Conservation (phyloP, 2,329 filamentous ascomycete genomes). For the Aspergillus oerlinghausenensis region DNA sequence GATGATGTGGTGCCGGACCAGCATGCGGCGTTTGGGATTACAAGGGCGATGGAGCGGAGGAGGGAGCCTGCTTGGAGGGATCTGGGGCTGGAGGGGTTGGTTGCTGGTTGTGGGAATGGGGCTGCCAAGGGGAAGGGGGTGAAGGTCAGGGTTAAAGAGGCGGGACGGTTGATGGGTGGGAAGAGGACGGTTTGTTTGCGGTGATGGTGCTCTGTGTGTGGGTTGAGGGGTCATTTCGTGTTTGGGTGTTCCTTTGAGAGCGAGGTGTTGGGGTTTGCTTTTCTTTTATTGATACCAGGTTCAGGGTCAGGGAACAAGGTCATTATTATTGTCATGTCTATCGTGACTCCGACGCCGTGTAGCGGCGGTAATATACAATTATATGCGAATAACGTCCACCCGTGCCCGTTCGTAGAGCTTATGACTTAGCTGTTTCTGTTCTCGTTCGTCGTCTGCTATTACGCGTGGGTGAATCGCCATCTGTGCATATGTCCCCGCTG, state of each 20-base stretch:
- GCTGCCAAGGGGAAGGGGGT: conserved; percentile 11
- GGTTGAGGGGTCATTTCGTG: not conserved
- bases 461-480: conserved; percentile 67
- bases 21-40: conserved; percentile 63
- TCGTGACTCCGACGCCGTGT: not conserved
- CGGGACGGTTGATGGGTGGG: conserved; percentile 36
- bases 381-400: conserved; percentile 82
- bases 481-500: conserved; percentile 78
- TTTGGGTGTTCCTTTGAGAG: not conserved
- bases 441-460: conserved; percentile 55
- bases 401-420: conserved; percentile 75
- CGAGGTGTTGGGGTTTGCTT: not conserved
- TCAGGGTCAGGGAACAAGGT: not conserved
- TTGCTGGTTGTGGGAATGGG: conserved; percentile 15
- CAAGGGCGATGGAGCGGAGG: conserved; percentile 54
- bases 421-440: conserved; percentile 61
- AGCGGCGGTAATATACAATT: conserved; percentile 11
- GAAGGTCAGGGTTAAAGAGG: conserved; percentile 22
- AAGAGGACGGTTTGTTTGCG: conserved; percentile 35
- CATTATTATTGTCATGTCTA: not conserved
- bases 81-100: conserved; percentile 32
- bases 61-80: conserved; percentile 56
- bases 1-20: conserved; percentile 64
- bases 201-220: conserved; percentile 11
- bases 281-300: not conserved